These are phyloP conservation scores for Cucurbita ficifolia DNA, from an alignment of 306 rosid species.

Conservation along the genomic window DNA sequence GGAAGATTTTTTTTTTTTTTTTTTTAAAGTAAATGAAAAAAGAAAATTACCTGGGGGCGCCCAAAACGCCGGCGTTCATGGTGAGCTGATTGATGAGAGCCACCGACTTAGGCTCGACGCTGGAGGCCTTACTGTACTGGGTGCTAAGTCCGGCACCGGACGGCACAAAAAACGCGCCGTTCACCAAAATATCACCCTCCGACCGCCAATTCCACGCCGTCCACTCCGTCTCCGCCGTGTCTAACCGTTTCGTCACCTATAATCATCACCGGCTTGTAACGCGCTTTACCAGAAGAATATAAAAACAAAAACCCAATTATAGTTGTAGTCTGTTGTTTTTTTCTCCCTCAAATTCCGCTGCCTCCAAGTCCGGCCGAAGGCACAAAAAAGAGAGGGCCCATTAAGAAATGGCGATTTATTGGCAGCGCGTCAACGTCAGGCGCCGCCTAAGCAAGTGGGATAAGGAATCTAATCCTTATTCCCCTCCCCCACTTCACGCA, in stretches of 20 bases:
- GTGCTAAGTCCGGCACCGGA: conserved; percentile 27
- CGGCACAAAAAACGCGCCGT: conserved; percentile 63
- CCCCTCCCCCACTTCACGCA: background rate
- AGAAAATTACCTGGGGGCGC: conserved; percentile 37
- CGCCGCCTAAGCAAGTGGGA: conserved; percentile 1
- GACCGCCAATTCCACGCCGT: conserved; percentile 60
- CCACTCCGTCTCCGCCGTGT: conserved; percentile 39
- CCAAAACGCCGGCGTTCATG: conserved; percentile 48
- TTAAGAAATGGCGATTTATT: background rate
- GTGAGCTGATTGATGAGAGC: conserved; percentile 50
- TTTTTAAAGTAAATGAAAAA: background rate
- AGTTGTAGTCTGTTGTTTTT: background rate
- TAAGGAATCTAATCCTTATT: background rate
- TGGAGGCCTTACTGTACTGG: conserved; percentile 37
- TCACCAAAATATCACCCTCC: conserved; percentile 55
- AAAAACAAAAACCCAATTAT: background rate
- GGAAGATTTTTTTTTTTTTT: too few relatives aligned
- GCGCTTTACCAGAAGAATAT: background rate
- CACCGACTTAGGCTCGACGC: conserved; percentile 41
- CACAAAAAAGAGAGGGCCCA: background rate
- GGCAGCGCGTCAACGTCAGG: conserved; percentile 9
- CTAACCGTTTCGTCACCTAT: conserved; percentile 73
- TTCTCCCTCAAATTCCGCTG: background rate
- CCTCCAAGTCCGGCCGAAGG: background rate
- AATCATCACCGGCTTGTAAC: background rate